Evolutionary conservation across 2,329 filamentous ascomycete species (phyloP).

Genomic region (Cordyceps cateniannulata): DNA sequence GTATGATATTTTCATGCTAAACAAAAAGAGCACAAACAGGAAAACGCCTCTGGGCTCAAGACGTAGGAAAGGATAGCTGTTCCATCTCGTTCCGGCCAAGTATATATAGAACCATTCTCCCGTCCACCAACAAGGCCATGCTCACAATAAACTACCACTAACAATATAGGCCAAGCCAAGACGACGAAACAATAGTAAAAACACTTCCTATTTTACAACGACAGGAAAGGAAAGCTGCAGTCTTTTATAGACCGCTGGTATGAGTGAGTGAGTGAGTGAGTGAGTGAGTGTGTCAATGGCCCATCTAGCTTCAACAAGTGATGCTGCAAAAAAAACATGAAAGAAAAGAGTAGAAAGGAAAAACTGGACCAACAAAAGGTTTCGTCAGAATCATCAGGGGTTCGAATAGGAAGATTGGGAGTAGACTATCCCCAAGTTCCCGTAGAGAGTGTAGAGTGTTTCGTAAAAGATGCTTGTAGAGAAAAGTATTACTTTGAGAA

Average conservation of each 20-base stretch:
- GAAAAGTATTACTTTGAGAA: not conserved
- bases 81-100: not conserved
- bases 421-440: not conserved
- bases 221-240: conserved; percentile 5
- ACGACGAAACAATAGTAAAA: not conserved
- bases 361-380: conserved; percentile 7
- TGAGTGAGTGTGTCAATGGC: conserved; percentile 2
- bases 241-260: not conserved
- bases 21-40: not conserved
- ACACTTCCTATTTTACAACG: not conserved
- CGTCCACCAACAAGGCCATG: not conserved
- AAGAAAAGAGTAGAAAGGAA: not conserved
- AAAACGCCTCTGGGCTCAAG: not conserved
- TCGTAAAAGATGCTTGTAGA: not conserved
- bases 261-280: conserved; percentile 1
- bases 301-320: not conserved
- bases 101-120: not conserved
- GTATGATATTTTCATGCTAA: conserved; percentile 9
- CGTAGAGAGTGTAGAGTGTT: conserved; percentile 13
- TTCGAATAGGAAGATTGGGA: not conserved
- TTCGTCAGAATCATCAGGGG: conserved; percentile 13
- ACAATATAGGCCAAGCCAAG: not conserved
- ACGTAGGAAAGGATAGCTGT: not conserved
- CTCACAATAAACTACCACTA: not conserved
- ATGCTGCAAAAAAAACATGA: conserved; percentile 1